Conservation (phyloP, 2,329 filamentous ascomycete genomes). For the Seiridium cupressi region DNA sequence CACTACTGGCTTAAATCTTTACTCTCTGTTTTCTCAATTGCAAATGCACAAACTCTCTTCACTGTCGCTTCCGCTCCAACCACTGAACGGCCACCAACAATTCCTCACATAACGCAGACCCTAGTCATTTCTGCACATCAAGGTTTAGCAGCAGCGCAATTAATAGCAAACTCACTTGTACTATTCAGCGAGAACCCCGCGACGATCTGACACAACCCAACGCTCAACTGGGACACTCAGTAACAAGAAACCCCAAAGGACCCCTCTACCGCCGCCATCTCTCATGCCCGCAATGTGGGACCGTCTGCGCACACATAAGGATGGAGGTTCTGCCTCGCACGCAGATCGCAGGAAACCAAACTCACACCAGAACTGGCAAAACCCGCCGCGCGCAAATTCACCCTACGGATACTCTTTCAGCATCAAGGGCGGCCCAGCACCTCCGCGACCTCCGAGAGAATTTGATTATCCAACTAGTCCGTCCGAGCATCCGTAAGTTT, state of each 20-base stretch:
- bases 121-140: not conserved
- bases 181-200: constrained; percentile 5
- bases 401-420: constrained; percentile 14
- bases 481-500: not conserved
- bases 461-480: not conserved
- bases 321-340: constrained; percentile 11
- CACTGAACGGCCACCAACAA: not conserved
- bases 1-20: not conserved
- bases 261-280: not conserved
- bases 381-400: constrained; percentile 20
- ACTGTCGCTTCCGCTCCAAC: not conserved
- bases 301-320: constrained; percentile 27
- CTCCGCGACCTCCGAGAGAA: constrained; percentile 4
- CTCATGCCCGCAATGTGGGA: constrained; percentile 32
- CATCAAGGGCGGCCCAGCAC: constrained; percentile 10
- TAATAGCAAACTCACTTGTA: constrained; percentile 1
- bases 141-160: not conserved
- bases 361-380: constrained; percentile 27
- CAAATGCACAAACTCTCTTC: not conserved
- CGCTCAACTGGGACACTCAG: not conserved
- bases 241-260: not conserved
- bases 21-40: not conserved
- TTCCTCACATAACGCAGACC: not conserved
- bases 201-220: constrained; percentile 10
- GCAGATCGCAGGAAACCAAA: constrained; percentile 21